Conservation (phyloP, 1,139 yeast species). For the Yamadazyma mexicana region DNA sequence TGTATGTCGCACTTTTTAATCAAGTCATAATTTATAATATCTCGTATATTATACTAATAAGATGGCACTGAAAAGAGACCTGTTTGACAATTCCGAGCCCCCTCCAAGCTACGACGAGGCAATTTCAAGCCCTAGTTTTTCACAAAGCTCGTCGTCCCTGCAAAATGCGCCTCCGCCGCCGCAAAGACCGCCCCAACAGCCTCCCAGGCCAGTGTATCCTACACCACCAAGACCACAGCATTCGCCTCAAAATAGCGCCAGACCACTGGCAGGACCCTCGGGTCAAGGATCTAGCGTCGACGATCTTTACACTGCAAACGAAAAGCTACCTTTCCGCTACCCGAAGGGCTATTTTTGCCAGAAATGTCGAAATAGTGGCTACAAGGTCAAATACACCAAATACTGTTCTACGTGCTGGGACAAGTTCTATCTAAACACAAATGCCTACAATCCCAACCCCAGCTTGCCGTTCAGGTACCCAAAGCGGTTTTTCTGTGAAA, state of each 20-base stretch:
- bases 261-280: conserved; percentile 13
- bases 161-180: conserved; percentile 1
- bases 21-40: background rate
- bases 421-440: conserved; percentile 24
- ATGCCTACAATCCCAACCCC: conserved; percentile 43
- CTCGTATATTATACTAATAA: background rate
- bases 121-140: conserved; percentile 3
- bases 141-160: background rate
- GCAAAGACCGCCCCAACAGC: conserved; percentile 7
- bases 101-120: conserved; percentile 21
- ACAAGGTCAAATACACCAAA: conserved; percentile 27
- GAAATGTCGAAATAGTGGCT: conserved; percentile 46
- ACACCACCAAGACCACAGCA: conserved; percentile 14
- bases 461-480: conserved; percentile 56
- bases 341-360: conserved; percentile 37
- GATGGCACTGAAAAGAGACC: conserved; percentile 2
- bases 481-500: conserved; percentile 55
- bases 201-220: conserved; percentile 3
- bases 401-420: conserved; percentile 41
- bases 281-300: conserved; percentile 6
- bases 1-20: background rate
- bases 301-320: conserved; percentile 30
- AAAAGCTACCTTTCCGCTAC: conserved; percentile 55
- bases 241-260: conserved; percentile 9
- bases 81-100: conserved; percentile 7